These are phyloP conservation scores for Solanum chmielewskii DNA, from an alignment of 257 asterid species.

Conservation along the genomic window DNA sequence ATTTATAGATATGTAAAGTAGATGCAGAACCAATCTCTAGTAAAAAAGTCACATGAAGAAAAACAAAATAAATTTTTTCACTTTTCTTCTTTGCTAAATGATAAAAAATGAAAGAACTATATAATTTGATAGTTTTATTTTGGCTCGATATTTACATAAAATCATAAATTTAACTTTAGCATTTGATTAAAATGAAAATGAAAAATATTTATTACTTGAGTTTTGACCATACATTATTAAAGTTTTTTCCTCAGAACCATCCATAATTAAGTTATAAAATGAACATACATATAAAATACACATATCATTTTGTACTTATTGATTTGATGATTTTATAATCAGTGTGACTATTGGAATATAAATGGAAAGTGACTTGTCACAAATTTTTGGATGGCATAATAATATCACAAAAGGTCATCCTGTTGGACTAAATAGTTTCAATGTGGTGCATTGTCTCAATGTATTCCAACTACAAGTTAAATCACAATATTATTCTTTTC, in stretches of 20 bases:
- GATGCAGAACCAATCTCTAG: constrained; percentile 10
- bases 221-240: neutral
- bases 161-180: neutral
- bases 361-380: neutral
- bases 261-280: neutral
- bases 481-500: neutral
- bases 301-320: neutral
- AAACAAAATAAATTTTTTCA: neutral
- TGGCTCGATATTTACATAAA: neutral
- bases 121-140: neutral
- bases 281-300: neutral
- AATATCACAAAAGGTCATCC: neutral
- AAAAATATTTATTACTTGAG: neutral
- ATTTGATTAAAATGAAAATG: neutral
- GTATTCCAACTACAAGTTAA: neutral
- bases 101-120: neutral
- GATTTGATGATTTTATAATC: neutral
- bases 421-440: neutral
- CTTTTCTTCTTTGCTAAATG: neutral
- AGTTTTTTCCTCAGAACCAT: neutral
- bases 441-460: neutral
- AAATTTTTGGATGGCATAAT: neutral
- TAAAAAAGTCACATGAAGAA: neutral
- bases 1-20: neutral
- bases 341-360: neutral